Base-by-base conservation (phyloP, 2,329 filamentous ascomycete species). In the Mollisia scopiformis region DNA sequence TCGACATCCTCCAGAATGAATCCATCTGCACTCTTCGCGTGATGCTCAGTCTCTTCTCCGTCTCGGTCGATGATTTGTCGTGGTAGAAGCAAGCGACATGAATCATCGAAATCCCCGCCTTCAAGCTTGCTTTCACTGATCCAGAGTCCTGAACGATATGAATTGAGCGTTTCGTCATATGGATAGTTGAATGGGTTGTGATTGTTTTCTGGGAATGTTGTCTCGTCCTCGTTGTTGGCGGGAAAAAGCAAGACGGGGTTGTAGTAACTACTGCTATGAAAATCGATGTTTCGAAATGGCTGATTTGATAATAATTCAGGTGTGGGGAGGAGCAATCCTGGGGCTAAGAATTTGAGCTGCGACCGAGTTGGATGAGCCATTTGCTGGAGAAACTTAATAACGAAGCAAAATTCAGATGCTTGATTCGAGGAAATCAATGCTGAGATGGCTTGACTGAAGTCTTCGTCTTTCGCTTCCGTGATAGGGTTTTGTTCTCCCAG, bases 51-150 rank as follows among this genome's bases (percentile, higher is more conserved):
- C 11, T 37, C 33, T 37, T 37, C 33, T 37, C 33, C 33, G 33
- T 37, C 33, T 37, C 33, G 33, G n/a, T 37, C 33, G 33, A 16
- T 37, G 33, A 39, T 37, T 55, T 59, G 33, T 59, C 62, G 23
- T 64, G 59, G 21, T 50, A 55, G 37, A 31, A 56, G 21, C 59
- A 55, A 16, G 62, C 55, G 54, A 55, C 55, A 62, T n/a, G 39
- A 49, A 52, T 64, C 62, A 53, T 59, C 55, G 43, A 64, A 64
- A 37, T 37, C 33, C n/a, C 33, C 33, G 33, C 33, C 33, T 37
- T 37, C 33, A 37, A 13, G 33, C 33, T 14, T 37, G 33, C 33
- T 37, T 37, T 37, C 11, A 37, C 33, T 14, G 19, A 58, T 59
- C 59, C 55, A 64, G 21, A 64, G 59, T 28, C 62, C 59, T 33